Evolutionary conservation across 140 eudicot species (phyloP).

Genomic region (Cichorium intybus): DNA sequence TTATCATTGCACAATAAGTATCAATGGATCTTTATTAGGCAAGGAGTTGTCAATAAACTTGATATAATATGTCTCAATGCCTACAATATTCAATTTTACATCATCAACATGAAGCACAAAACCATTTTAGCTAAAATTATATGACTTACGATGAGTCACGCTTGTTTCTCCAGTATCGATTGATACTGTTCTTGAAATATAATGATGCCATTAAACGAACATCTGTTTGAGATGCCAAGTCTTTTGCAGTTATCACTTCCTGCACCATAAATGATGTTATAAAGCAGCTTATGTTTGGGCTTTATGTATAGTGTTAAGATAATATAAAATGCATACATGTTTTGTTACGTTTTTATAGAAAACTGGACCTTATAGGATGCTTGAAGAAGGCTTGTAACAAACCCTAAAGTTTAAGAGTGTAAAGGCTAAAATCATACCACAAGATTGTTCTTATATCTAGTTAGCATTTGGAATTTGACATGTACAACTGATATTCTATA

Average conservation of each 20-base stretch:
- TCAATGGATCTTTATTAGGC: neutral
- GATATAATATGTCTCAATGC: slow-evolving; percentile 3
- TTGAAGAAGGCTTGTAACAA: neutral
- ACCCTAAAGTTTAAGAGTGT: slow-evolving; percentile 15
- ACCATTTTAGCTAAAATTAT: neutral
- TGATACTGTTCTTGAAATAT: slow-evolving; percentile 81
- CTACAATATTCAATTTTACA: slow-evolving; percentile 6
- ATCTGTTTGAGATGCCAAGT: slow-evolving; percentile 64
- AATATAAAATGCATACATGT: neutral
- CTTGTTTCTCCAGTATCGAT: slow-evolving; percentile 85
- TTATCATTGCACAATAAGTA: neutral
- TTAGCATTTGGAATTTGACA: slow-evolving; percentile 12
- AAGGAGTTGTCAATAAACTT: neutral
- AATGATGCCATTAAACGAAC: slow-evolving; percentile 91
- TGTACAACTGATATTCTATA: neutral
- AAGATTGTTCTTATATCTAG: neutral
- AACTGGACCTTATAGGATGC: neutral
- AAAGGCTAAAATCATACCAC: slow-evolving; percentile 13
- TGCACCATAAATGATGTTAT: slow-evolving; percentile 28
- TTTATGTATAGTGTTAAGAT: neutral
- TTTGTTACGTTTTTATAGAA: neutral
- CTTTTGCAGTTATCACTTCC: slow-evolving; percentile 85
- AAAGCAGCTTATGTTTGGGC: neutral
- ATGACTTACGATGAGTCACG: slow-evolving; percentile 66
- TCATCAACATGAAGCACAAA: neutral